Evolutionary conservation across 768 basidiomycete species (phyloP), one percentile per base, ranked within the genome.

Genomic region (Bullera alba): DNA sequence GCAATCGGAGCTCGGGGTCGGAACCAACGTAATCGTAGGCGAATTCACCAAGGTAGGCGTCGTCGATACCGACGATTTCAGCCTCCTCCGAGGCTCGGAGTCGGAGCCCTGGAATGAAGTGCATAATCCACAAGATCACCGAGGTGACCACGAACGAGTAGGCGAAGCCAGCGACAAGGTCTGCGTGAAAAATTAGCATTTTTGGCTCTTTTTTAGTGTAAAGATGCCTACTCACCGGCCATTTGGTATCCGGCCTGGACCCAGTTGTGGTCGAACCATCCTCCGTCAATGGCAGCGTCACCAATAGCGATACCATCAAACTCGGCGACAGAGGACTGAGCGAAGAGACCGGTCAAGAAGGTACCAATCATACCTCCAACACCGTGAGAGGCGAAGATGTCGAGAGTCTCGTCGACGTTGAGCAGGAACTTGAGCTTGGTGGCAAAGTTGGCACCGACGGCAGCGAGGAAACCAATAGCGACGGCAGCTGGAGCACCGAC

Each of bases 361-460:
- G 54, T 53, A 8, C 74, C 74, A 55, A 65, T 48, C 48, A 86
- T 77, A 36, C 87, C 90, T 5, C 87, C 88, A 34, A 92, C 74
- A 30, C 84, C 91, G 76, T 95, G 91, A 62, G 87, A 83, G 16
- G 90, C 89, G 69, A 89, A 92, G 38, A 91, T 79, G 77, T 96
- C 91, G 43, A 95, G 83, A 0, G 88, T 82, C 64, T 93, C 91
- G 67, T 95, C 91, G 48, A 90, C 79, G 16, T 76, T 73, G 47
- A 90, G 53, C 28, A 85, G 63, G 42, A 27, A 73, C 81, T 66
- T 72, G 83, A 87, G 55, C 72, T 87, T 86, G 16, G 89, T 91
- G 23, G 84, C 85, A 72, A 86, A 86, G 71, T 92, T 92, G 73
- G 84, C 84, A 15, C 81, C 72, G 7, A 78, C 77, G 16, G 85